Evolutionary conservation across 306 rosid species (phyloP), one percentile per base, ranked within the genome.

Genomic region (Cucumis melo): DNA sequence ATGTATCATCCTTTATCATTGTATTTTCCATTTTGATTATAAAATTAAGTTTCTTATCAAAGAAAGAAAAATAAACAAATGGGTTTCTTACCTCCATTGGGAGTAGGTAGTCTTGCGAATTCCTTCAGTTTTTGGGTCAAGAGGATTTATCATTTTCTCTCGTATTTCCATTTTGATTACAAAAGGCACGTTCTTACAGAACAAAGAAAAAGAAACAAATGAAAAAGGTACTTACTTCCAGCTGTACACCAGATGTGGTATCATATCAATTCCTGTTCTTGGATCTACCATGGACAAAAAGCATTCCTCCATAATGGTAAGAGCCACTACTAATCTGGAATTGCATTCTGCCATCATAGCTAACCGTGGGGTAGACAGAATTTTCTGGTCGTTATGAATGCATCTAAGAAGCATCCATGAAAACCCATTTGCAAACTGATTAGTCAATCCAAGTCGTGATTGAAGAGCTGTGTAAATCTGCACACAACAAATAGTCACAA

Each of bases 201-300:
- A 36, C n/a, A 68, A 66, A 44, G 36, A 48, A 68, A 32, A 36
- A 50, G 15, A 42, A 64, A n/a, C 73, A 76, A 72, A 72, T 5
- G 23, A 59, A 50, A 8, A 77, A 70, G 27, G 79, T 81, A 84
- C 97, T 83, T 67, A 94, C 97, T 97, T 93, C 98, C 97, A 89
- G 76, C 89, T 91, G 87, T 91, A 94, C 63, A 94, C 78, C 80
- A 84, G 86, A 67, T 94, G 98, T 77, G 98, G 98, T 83, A 94
- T 84, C 98, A 94, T 94, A 85, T 94, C 88, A 77, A 94, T 94
- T 84, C 98, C 98, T 27, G 98, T 94, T 89, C 97, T 85, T 55
- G 91, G 93, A 87, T 94, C 98, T 59, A 91, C 87, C 98, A 94
- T 91, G 4, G 98, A 90, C 80, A 94, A 78, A 83, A 94, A 94